phyloP scores from a whole-genome alignment of 371 early-diverging fungal genomes.

The Mortierella sp. region DNA sequence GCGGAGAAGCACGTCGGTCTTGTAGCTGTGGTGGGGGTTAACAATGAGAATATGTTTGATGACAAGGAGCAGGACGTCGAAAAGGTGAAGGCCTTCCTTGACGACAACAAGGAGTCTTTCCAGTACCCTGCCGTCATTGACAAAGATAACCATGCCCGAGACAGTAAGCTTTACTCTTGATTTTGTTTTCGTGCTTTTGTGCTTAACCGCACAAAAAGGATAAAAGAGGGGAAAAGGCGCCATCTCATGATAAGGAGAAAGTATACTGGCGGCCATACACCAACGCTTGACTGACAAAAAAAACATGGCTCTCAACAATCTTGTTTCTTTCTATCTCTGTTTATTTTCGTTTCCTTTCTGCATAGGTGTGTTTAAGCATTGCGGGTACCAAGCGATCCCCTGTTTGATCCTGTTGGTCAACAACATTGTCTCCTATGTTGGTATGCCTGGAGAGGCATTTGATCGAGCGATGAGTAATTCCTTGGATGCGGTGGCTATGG shows the following conservation, averaged over 20 bases:
- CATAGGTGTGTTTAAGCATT: conserved; percentile 10
- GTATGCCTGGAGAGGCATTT: background rate
- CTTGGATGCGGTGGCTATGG: background rate
- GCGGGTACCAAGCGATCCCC: conserved; percentile 16
- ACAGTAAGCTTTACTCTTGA: background rate
- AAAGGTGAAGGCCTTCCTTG: background rate
- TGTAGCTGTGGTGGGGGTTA: conserved; percentile 20
- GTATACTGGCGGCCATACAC: background rate
- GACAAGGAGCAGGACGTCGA: conserved; percentile 8
- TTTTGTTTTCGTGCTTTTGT: background rate
- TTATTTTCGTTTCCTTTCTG: background rate
- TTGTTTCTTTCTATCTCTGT: background rate
- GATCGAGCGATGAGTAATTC: background rate
- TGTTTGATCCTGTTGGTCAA: conserved; percentile 19
- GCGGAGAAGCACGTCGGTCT: conserved; percentile 18
- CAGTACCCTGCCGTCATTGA: conserved; percentile 6
- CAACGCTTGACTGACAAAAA: background rate
- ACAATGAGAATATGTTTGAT: conserved; percentile 16
- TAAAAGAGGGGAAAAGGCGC: too few species aligned
- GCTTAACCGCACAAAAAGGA: background rate
- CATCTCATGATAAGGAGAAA: background rate
- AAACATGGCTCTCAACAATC: background rate
- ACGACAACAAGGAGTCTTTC: conserved; percentile 9
- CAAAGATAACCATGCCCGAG: background rate
- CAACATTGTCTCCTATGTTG: conserved; percentile 18